These are phyloP conservation scores for Actinomucor elegans DNA, from an alignment of 371 early-diverging fungal genomes.

Conservation along the genomic window DNA sequence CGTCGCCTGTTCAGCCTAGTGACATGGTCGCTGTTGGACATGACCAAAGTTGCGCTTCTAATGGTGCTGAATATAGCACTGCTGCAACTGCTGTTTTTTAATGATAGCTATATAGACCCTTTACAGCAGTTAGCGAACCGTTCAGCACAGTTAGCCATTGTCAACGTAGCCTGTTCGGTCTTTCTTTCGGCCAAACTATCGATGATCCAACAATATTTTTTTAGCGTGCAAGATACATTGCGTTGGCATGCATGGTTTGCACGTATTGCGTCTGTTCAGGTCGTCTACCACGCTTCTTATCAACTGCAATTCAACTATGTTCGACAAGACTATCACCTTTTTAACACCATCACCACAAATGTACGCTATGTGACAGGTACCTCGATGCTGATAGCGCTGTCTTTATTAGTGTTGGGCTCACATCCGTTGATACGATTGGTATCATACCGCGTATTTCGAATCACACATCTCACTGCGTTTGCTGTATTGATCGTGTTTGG, in stretches of 20 bases:
- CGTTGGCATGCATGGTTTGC: slow-evolving; percentile 42
- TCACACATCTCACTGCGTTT: slow-evolving; percentile 28
- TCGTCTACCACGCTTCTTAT: slow-evolving; percentile 33
- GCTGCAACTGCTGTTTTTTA: slow-evolving; percentile 7
- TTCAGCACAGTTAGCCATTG: slow-evolving; percentile 34
- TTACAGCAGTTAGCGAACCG: slow-evolving; percentile 17
- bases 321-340: slow-evolving; percentile 8
- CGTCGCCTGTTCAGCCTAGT: background rate
- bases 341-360: slow-evolving; percentile 18
- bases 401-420: slow-evolving; percentile 24
- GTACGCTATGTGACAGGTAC: slow-evolving; percentile 29
- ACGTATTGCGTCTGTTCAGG: slow-evolving; percentile 19
- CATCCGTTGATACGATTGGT: slow-evolving; percentile 33
- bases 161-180: slow-evolving; percentile 30
- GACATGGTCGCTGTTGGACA: background rate
- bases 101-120: no score
- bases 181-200: slow-evolving; percentile 30
- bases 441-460: slow-evolving; percentile 38
- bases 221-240: slow-evolving; percentile 10
- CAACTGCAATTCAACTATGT: slow-evolving; percentile 25
- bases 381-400: slow-evolving; percentile 11
- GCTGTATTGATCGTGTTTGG: slow-evolving; percentile 18
- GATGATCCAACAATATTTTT: slow-evolving; percentile 14
- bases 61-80: slow-evolving; percentile 1
- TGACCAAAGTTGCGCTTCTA: background rate